Evolutionary conservation across 345 rosid species (phyloP), one percentile per base, ranked within the genome.

Genomic region (Raphanus raphanistrum): DNA sequence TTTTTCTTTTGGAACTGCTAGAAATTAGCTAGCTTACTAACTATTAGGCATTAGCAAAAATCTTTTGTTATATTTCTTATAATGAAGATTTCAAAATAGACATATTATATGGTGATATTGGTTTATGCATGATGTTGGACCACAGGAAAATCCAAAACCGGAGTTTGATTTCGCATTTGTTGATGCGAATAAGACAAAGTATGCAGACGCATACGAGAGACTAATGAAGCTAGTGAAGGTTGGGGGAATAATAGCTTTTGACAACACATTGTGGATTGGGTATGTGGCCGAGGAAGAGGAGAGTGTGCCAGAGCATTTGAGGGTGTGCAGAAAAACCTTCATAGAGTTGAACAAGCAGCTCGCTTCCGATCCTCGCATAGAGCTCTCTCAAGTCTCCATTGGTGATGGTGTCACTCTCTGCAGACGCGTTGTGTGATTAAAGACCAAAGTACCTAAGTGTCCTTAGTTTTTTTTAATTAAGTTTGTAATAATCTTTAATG

Each of bases 381-480:
- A 89, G 33, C 35, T 89, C 4, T 90, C 87, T 33, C 88, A 79
- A 52, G 86, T 84, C 57, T 84, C 92, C 9, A 60, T 86, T 12
- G 94, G 92, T 15, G 96, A 89, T 82, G 94, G 94, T 70, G 82
- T 88, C 68, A 87, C 90, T 7, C 87, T 92, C 57, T 87, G 88
- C 55, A 81, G 86, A 73, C 85, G 89, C 66, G 52, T 80, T 50
- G 73, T 71, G n/a, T 79, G 79, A 79, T 33, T 17, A 13, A 15
- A 66, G 32, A 64, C 15, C 41, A 65, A 63, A 52, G 16, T 45
- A 45, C 54, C 54, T 12, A 45, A 45, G 21, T 75, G 62, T 17
- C 29, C n/a, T 16, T 38, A 0, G 2, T 67, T 15, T 21, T 15
- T 16, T 57, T 26, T 57, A 16, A 45, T 29, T 8, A 63, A 21